Percentiles rank a stretch among this genome's conserved stretches.
Conservation (phyloP, 306 rosid species). For the Dalbergia cochinchinensis region DNA sequence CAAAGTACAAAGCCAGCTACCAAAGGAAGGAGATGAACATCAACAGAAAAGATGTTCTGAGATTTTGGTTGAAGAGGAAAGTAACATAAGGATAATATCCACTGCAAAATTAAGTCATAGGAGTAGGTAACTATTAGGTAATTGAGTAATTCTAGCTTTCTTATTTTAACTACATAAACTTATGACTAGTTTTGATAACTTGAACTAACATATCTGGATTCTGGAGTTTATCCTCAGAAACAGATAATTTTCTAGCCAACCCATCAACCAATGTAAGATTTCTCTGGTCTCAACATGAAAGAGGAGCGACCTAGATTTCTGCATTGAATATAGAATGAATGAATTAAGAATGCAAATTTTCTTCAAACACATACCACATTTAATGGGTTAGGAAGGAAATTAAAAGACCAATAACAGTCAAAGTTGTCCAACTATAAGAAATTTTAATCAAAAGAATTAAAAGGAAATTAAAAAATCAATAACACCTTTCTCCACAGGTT, state of each 20-base stretch:
- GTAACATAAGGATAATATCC: neutral
- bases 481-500: conserved; percentile 2
- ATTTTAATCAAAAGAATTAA: conserved; percentile 4
- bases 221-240: conserved; percentile 38
- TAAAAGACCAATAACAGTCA: conserved; percentile 25
- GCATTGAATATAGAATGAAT: conserved; percentile 41
- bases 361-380: conserved; percentile 32
- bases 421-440: conserved; percentile 56
- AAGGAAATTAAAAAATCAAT: neutral
- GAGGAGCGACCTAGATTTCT: conserved; percentile 40
- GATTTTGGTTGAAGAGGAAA: conserved; percentile 12
- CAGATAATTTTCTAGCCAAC: conserved; percentile 35
- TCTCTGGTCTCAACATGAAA: conserved; percentile 19
- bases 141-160: conserved; percentile 30
- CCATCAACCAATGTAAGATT: conserved; percentile 42
- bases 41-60: neutral
- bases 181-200: conserved; percentile 9
- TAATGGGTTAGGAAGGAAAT: conserved; percentile 40
- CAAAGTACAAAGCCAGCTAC: conserved; percentile 5
- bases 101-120: conserved; percentile 39
- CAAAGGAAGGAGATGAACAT: neutral
- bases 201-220: conserved; percentile 45
- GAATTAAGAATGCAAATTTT: conserved; percentile 31
- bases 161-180: neutral
- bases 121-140: conserved; percentile 25